Conservation (phyloP, 2,329 filamentous ascomycete species). For the Balansia obtecta region DNA sequence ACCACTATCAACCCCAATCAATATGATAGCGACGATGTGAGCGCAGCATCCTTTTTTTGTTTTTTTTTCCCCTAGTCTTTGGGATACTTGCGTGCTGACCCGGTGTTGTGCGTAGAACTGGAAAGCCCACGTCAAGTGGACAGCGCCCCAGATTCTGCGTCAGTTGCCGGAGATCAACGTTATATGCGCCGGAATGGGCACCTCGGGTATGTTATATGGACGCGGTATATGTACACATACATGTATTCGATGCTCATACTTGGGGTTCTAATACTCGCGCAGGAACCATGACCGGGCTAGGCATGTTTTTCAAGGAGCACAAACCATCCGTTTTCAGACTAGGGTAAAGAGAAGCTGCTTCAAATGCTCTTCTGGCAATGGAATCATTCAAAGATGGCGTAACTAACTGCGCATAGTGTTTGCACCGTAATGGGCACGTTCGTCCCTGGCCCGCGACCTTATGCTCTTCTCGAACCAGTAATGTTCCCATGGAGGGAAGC, state of each 20-base stretch:
- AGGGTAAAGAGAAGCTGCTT: constrained; percentile 11
- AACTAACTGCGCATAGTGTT: constrained; percentile 24
- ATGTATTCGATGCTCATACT: neutral
- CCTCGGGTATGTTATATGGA: constrained; percentile 15
- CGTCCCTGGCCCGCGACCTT: constrained; percentile 45
- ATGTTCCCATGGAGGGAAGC: constrained; percentile 46
- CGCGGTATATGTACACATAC: no score
- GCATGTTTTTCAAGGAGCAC: constrained; percentile 35
- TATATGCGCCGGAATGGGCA: constrained; percentile 44
- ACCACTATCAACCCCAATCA: constrained; percentile 20
- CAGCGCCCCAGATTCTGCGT: constrained; percentile 42
- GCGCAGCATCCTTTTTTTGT: neutral
- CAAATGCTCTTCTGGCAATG: no score
- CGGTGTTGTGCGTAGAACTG: constrained; percentile 27
- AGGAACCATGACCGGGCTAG: constrained; percentile 35
- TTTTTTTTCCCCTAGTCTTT: no score
- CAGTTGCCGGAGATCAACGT: constrained; percentile 44
- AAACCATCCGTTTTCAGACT: constrained; percentile 35
- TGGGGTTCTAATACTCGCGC: constrained; percentile 10
- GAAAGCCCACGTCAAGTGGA: constrained; percentile 44
- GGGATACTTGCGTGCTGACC: neutral
- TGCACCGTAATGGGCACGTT: constrained; percentile 44
- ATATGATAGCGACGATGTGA: constrained; percentile 21
- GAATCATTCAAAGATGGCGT: no score
- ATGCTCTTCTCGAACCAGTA: constrained; percentile 33